These are phyloP conservation scores for Calonectria honghensis DNA, from an alignment of 2,329 filamentous ascomycete genomes.

Conservation along the genomic window DNA sequence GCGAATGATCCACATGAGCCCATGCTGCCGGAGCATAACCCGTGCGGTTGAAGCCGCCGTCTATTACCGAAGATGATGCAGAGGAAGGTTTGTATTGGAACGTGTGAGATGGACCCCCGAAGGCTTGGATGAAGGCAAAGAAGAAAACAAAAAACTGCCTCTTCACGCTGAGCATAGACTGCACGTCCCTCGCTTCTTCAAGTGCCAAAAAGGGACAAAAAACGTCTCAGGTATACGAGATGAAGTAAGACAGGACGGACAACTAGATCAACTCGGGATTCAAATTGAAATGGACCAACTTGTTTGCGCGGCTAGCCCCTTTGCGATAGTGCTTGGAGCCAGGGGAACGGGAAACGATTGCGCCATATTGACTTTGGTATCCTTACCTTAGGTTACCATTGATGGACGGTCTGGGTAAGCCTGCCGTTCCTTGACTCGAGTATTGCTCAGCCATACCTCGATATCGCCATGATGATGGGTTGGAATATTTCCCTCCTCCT, in stretches of 20 bases:
- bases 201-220: background rate
- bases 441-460: constrained; percentile 7
- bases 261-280: background rate
- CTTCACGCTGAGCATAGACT: background rate
- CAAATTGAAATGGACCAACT: constrained; percentile 4
- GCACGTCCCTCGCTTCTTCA: background rate
- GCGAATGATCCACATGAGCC: constrained; percentile 23
- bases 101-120: constrained; percentile 29
- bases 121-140: background rate
- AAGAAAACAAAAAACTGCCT: constrained; percentile 3
- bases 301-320: constrained; percentile 18
- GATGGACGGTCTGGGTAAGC: constrained; percentile 15
- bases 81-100: background rate
- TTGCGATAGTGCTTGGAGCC: background rate
- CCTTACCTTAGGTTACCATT: constrained; percentile 17
- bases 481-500: constrained; percentile 21
- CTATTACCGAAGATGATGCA: constrained; percentile 28
- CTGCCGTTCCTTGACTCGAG: constrained; percentile 20
- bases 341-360: constrained; percentile 29
- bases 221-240: constrained; percentile 29
- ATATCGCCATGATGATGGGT: constrained; percentile 17
- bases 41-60: background rate
- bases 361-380: constrained; percentile 34
- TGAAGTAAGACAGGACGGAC: constrained; percentile 27
- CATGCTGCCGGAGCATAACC: constrained; percentile 5